A percentile compares a stretch with the other conserved stretches of the same genome.
Conservation (phyloP, 2,329 filamentous ascomycete species). For the Rhynchosporium graminicola region DNA sequence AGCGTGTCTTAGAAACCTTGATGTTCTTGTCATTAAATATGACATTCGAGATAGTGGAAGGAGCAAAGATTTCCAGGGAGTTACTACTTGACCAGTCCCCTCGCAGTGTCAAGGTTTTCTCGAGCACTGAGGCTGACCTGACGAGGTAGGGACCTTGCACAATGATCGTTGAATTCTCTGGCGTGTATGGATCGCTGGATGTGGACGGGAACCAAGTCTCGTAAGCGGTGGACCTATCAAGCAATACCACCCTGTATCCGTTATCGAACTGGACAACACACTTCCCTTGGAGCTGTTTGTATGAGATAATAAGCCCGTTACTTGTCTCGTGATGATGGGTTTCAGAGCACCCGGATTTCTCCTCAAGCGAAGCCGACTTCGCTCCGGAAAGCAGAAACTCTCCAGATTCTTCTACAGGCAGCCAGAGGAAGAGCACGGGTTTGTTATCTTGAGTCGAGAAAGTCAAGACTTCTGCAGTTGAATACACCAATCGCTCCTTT, state of each 20-base stretch:
- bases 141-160: slow-evolving; percentile 56
- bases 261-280: slow-evolving; percentile 50
- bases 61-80: slow-evolving; percentile 50
- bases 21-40: slow-evolving; percentile 52
- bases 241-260: slow-evolving; percentile 51
- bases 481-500: slow-evolving; percentile 52
- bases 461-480: slow-evolving; percentile 56
- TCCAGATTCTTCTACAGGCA: slow-evolving; percentile 54
- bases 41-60: slow-evolving; percentile 47
- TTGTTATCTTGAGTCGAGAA: slow-evolving; percentile 51
- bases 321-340: slow-evolving; percentile 47
- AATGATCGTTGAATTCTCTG: slow-evolving; percentile 46
- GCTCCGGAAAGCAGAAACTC: slow-evolving; percentile 57
- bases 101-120: slow-evolving; percentile 44
- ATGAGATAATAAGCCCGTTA: slow-evolving; percentile 47
- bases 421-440: slow-evolving; percentile 53
- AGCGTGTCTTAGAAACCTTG: slow-evolving; percentile 42
- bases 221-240: slow-evolving; percentile 57
- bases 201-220: slow-evolving; percentile 57
- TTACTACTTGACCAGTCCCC: slow-evolving; percentile 49
- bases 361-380: slow-evolving; percentile 51
- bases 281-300: slow-evolving; percentile 51
- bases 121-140: slow-evolving; percentile 45
- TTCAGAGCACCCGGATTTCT: slow-evolving; percentile 45
- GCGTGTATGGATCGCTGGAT: slow-evolving; percentile 43